These are phyloP conservation scores for Fomitopsis schrenkii DNA, from an alignment of 1,284 basidiomycete genomes.

Conservation along the genomic window DNA sequence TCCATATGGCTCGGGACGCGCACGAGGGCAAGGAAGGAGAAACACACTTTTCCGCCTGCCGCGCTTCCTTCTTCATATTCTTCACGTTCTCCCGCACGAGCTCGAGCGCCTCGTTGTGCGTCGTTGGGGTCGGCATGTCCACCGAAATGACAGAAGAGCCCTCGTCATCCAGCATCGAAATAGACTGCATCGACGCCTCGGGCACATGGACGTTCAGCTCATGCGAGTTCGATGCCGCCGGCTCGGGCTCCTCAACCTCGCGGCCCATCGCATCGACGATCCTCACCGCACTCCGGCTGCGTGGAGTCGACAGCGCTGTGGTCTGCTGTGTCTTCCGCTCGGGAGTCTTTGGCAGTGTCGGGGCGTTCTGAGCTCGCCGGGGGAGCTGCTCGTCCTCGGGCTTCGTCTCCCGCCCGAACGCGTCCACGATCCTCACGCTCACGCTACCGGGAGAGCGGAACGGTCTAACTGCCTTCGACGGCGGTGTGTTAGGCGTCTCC, in stretches of 20 bases:
- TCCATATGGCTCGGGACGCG: slow-evolving; percentile 1
- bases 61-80: slow-evolving; percentile 50
- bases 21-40: slow-evolving; percentile 9
- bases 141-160: neutral
- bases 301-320: slow-evolving; percentile 23
- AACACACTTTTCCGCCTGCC: slow-evolving; percentile 50
- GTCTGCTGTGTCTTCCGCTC: neutral
- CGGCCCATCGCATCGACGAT: slow-evolving; percentile 68
- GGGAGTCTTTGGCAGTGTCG: neutral
- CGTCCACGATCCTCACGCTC: slow-evolving; percentile 55
- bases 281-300: slow-evolving; percentile 43
- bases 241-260: slow-evolving; percentile 39
- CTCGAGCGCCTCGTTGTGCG: slow-evolving; percentile 47
- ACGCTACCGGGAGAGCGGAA: slow-evolving; percentile 26
- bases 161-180: neutral
- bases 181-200: neutral
- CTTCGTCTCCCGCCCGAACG: slow-evolving; percentile 44
- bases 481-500: slow-evolving; percentile 15
- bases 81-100: slow-evolving; percentile 53
- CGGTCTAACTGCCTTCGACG: slow-evolving; percentile 12
- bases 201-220: neutral
- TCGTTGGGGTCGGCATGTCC: slow-evolving; percentile 31
- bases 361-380: neutral
- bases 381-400: slow-evolving; percentile 14
- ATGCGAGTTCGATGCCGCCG: neutral